Percentiles rank a stretch among this genome's conserved stretches.
Evolutionary conservation across 169 alveolate genomes (phyloP).

Genomic region (Plasmodium yoelii): DNA sequence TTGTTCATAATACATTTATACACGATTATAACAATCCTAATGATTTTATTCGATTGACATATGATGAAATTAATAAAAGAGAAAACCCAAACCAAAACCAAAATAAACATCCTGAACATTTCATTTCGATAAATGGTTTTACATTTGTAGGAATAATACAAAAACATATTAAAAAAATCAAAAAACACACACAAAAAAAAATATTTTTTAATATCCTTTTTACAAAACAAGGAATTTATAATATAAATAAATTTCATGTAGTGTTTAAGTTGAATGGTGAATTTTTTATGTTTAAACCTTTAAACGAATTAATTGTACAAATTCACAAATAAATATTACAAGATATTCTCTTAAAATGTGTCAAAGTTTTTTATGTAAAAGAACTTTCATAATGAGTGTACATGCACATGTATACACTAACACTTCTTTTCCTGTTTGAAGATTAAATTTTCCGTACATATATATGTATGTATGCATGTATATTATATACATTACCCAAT

Average conservation of each 20-base stretch:
- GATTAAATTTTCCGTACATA: no score
- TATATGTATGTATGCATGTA: no score
- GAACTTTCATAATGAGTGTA: no score
- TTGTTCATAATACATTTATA: slow-evolving; percentile 11
- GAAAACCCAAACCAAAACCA: no score
- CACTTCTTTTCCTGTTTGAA: no score
- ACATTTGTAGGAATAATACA: slow-evolving; percentile 42
- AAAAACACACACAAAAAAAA: slow-evolving; percentile 40
- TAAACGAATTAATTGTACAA: slow-evolving; percentile 45
- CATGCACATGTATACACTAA: no score
- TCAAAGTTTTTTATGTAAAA: no score
- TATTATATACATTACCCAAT: no score
- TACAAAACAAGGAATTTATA: slow-evolving; percentile 54
- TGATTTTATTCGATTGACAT: neutral
- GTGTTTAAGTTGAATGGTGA: slow-evolving; percentile 20
- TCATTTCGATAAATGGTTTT: slow-evolving; percentile 41
- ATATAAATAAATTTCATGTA: slow-evolving; percentile 57
- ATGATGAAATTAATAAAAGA: neutral
- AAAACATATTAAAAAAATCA: slow-evolving; percentile 45
- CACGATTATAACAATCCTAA: slow-evolving; percentile 1
- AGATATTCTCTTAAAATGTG: no score
- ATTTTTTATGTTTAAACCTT: slow-evolving; percentile 42
- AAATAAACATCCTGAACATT: slow-evolving; percentile 6
- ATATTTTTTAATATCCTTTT: slow-evolving; percentile 53
- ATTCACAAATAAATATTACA: slow-evolving; percentile 11